These are phyloP conservation scores for Ogataea paradorogensis DNA, from an alignment of 805 yeast genomes.

Conservation along the genomic window DNA sequence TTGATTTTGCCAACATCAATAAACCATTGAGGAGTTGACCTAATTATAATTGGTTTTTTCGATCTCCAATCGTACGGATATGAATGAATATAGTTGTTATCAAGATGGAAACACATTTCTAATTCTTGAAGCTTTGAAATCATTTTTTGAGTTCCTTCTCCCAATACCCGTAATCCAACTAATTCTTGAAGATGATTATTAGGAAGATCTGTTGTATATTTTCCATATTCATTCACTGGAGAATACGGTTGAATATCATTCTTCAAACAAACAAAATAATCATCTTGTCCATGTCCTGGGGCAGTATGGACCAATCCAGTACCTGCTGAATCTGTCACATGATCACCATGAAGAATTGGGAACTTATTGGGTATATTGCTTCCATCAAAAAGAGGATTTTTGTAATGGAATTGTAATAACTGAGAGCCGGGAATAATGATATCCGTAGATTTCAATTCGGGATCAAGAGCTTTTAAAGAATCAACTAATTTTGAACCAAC, in stretches of 20 bases:
- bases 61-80: constrained; percentile 98
- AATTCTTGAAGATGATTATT: constrained; percentile 38
- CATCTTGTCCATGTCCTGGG: constrained; percentile 97
- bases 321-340: constrained; percentile 79
- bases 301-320: constrained; percentile 97
- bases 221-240: constrained; percentile 77
- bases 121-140: constrained; percentile 40
- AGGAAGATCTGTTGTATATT: constrained; percentile 54
- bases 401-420: constrained; percentile 44
- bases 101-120: constrained; percentile 46
- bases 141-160: constrained; percentile 50
- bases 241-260: constrained; percentile 61
- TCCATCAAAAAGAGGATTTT: constrained; percentile 48
- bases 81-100: constrained; percentile 64
- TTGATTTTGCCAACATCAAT: constrained; percentile 79
- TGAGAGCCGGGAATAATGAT: constrained; percentile 40
- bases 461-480: constrained; percentile 34
- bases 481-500: constrained; percentile 54
- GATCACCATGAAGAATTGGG: constrained; percentile 75
- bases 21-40: constrained; percentile 98
- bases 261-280: constrained; percentile 65
- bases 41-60: constrained; percentile 87
- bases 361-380: constrained; percentile 24
- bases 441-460: constrained; percentile 22
- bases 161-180: constrained; percentile 59